Conservation (phyloP, 139 green algal species). For the Parachlorella kessleri region DNA sequence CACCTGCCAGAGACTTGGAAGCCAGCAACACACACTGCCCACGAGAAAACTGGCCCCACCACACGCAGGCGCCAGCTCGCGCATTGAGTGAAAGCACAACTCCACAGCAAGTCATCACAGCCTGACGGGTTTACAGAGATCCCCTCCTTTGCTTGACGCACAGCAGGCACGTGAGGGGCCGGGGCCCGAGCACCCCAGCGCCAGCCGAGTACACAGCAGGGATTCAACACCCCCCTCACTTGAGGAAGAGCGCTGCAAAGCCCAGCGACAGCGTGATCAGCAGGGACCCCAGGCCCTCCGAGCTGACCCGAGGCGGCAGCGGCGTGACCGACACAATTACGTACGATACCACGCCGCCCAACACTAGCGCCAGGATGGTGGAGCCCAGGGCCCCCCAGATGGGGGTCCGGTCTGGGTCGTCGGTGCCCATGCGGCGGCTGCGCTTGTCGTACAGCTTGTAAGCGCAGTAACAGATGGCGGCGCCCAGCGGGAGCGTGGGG, state of each 20-base stretch:
- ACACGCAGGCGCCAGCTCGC: no score
- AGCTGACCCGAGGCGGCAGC: slow-evolving; percentile 44
- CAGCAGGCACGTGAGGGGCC: no score
- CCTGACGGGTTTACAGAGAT: no score
- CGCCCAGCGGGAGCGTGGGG: slow-evolving; percentile 57
- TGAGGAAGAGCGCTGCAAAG: slow-evolving; percentile 67
- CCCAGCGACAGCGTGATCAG: slow-evolving; percentile 66
- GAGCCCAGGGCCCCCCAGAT: slow-evolving; percentile 72
- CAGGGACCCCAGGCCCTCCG: slow-evolving; percentile 57
- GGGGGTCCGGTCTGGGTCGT: slow-evolving; percentile 75
- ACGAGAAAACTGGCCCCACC: no score
- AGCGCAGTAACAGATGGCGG: slow-evolving; percentile 47
- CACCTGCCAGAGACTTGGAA: no score
- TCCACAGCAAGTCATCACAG: no score
- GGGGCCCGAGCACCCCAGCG: no score
- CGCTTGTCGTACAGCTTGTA: slow-evolving; percentile 68
- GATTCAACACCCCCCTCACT: slow-evolving; percentile 46
- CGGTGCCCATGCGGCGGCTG: slow-evolving; percentile 47
- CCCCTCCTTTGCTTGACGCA: no score
- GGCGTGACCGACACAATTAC: slow-evolving; percentile 50
- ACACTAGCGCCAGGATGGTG: slow-evolving; percentile 53
- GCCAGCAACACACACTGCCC: no score
- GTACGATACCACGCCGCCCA: slow-evolving; percentile 57
- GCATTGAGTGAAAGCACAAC: no score
- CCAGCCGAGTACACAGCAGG: no score